phyloP scores from a whole-genome alignment of 495 filamentous ascomycete species.

The Glutinoglossum americanum region DNA sequence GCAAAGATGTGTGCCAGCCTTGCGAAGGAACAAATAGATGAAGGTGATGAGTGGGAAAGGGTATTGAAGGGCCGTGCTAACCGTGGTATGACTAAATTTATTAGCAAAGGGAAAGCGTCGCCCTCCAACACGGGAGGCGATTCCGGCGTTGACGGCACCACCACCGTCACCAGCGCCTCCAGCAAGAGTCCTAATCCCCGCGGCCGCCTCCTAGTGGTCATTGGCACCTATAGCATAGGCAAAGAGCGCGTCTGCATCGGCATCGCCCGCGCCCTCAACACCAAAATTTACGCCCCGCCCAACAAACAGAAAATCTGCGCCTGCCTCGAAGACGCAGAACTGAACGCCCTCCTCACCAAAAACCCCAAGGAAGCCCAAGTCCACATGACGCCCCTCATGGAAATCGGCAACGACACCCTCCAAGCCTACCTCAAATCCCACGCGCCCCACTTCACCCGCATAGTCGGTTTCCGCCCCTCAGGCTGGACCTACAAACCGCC shows the following conservation, averaged over 20 bases:
- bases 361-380: constrained; percentile 76
- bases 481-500: constrained; percentile 78
- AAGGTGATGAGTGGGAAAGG: constrained; percentile 28
- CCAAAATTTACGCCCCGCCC: constrained; percentile 76
- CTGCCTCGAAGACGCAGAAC: constrained; percentile 67
- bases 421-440: constrained; percentile 63
- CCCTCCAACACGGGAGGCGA: not conserved
- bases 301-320: constrained; percentile 65
- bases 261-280: constrained; percentile 65
- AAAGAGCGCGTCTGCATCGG: constrained; percentile 92
- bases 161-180: constrained; percentile 8
- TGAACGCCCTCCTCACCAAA: constrained; percentile 51
- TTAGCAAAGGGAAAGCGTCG: constrained; percentile 16
- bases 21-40: constrained; percentile 31
- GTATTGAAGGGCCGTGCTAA: constrained; percentile 27
- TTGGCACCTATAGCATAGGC: constrained; percentile 93
- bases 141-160: constrained; percentile 14
- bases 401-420: constrained; percentile 72
- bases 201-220: constrained; percentile 59
- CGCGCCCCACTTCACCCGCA: constrained; percentile 55
- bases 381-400: constrained; percentile 90
- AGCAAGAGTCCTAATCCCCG: not conserved
- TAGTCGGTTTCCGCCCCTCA: constrained; percentile 80
- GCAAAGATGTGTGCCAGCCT: constrained; percentile 67
- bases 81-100: constrained; percentile 41